These are phyloP conservation scores for Arabis alpina DNA, from an alignment of 345 rosid genomes.

Conservation along the genomic window DNA sequence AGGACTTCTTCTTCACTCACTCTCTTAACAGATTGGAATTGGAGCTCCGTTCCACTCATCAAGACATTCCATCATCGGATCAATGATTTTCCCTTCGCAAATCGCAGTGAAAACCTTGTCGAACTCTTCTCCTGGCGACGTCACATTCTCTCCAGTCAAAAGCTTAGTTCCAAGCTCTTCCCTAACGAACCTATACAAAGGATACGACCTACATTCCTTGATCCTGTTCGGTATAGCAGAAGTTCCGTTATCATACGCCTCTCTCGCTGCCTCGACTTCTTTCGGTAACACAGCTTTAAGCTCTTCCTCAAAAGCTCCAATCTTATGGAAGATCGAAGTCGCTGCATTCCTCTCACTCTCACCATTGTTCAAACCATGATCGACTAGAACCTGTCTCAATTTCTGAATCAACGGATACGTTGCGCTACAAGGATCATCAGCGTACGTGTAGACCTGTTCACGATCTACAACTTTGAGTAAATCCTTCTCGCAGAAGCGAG, in stretches of 20 bases:
- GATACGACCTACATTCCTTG: conserved; percentile 74
- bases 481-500: conserved; percentile 70
- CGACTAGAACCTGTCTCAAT: conserved; percentile 64
- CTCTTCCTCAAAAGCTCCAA: conserved; percentile 63
- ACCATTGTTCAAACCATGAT: conserved; percentile 62
- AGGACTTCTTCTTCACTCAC: not conserved
- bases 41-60: conserved; percentile 84
- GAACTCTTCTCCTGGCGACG: conserved; percentile 76
- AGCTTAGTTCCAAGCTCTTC: conserved; percentile 58
- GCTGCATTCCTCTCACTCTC: conserved; percentile 55
- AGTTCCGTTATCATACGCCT: conserved; percentile 57
- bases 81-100: conserved; percentile 64
- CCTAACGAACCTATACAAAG: conserved; percentile 67
- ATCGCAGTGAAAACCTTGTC: conserved; percentile 69
- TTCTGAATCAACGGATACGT: conserved; percentile 68
- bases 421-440: conserved; percentile 69
- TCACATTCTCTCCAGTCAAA: conserved; percentile 65
- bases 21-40: conserved; percentile 51
- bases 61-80: conserved; percentile 72
- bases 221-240: conserved; percentile 59
- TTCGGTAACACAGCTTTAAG: conserved; percentile 55
- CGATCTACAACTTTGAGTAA: conserved; percentile 59
- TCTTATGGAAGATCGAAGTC: conserved; percentile 70
- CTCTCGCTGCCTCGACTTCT: conserved; percentile 63
- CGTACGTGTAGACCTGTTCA: conserved; percentile 60